phyloP scores from a whole-genome alignment of 345 rosid genomes.

The Populus tremula region DNA sequence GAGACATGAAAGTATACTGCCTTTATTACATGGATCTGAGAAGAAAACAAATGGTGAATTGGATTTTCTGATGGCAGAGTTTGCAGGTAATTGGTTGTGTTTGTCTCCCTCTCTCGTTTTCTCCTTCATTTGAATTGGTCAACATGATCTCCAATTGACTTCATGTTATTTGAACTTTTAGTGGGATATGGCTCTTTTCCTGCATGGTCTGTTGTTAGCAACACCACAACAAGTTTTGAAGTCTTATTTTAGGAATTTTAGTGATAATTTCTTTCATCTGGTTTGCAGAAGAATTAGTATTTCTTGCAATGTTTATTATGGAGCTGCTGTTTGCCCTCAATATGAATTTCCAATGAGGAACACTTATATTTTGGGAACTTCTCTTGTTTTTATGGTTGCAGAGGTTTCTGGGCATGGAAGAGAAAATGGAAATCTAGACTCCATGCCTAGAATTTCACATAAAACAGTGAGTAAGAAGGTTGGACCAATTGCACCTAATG shows the following conservation, averaged over 20 bases:
- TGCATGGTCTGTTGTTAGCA: background rate
- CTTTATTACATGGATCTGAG: slow-evolving; percentile 81
- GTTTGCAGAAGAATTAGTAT: background rate
- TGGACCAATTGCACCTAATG: slow-evolving; percentile 45
- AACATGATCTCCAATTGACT: background rate
- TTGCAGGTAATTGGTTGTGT: slow-evolving; percentile 58
- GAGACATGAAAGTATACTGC: slow-evolving; percentile 87
- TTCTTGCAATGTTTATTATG: background rate
- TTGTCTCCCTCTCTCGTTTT: background rate
- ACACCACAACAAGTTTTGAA: background rate
- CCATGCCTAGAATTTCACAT: slow-evolving; percentile 52
- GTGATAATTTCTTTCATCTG: background rate
- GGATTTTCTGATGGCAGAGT: slow-evolving; percentile 92
- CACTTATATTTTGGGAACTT: background rate
- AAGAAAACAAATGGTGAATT: slow-evolving; percentile 89
- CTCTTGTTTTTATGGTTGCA: slow-evolving; percentile 31
- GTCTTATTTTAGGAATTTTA: background rate
- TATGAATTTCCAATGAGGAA: background rate
- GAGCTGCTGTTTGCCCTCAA: background rate
- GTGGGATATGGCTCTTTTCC: background rate
- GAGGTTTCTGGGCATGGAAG: slow-evolving; percentile 84
- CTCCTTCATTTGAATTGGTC: background rate
- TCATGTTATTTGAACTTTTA: background rate
- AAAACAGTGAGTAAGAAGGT: slow-evolving; percentile 65
- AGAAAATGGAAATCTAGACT: slow-evolving; percentile 71